phyloP scores from a whole-genome alignment of 2,329 filamentous ascomycete genomes.

The Aureobasidium sp. region DNA sequence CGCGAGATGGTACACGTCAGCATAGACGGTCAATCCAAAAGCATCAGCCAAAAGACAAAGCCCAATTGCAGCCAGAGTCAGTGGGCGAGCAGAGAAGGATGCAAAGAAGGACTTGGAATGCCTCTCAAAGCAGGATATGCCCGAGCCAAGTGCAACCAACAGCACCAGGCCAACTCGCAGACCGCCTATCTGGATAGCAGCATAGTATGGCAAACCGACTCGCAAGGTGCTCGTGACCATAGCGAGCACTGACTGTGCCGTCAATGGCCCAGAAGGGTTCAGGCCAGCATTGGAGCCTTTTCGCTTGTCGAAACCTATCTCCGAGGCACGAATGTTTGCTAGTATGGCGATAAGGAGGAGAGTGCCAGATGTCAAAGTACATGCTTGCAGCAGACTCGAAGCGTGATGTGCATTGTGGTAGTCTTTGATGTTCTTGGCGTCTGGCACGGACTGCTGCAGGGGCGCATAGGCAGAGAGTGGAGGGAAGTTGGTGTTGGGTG shows the following conservation, averaged over 20 bases:
- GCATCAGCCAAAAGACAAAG: slow-evolving; percentile 29
- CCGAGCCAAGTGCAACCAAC: slow-evolving; percentile 39
- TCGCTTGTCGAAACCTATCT: slow-evolving; percentile 23
- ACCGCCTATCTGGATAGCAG: slow-evolving; percentile 47
- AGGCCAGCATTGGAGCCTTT: slow-evolving; percentile 22
- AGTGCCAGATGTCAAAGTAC: slow-evolving; percentile 39
- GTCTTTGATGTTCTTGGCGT: slow-evolving; percentile 16
- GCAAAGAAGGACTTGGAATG: slow-evolving; percentile 13
- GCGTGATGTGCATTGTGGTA: slow-evolving; percentile 3
- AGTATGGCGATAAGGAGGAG: slow-evolving; percentile 37
- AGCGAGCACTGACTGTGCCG: neutral
- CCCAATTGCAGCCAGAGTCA: slow-evolving; percentile 30
- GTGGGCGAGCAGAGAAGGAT: slow-evolving; percentile 28
- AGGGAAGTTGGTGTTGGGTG: slow-evolving; percentile 20
- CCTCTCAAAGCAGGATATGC: slow-evolving; percentile 29
- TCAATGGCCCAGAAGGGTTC: neutral
- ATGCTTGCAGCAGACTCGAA: slow-evolving; percentile 35
- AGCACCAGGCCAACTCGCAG: slow-evolving; percentile 45
- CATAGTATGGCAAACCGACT: slow-evolving; percentile 46
- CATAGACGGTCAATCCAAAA: slow-evolving; percentile 24
- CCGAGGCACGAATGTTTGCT: slow-evolving; percentile 26
- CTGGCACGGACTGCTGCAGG: slow-evolving; percentile 22
- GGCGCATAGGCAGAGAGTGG: slow-evolving; percentile 25
- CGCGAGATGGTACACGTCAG: slow-evolving; percentile 25
- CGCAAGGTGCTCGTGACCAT: slow-evolving; percentile 16